phyloP scores from a whole-genome alignment of 78 protist species.

The Pirum gemmata region DNA sequence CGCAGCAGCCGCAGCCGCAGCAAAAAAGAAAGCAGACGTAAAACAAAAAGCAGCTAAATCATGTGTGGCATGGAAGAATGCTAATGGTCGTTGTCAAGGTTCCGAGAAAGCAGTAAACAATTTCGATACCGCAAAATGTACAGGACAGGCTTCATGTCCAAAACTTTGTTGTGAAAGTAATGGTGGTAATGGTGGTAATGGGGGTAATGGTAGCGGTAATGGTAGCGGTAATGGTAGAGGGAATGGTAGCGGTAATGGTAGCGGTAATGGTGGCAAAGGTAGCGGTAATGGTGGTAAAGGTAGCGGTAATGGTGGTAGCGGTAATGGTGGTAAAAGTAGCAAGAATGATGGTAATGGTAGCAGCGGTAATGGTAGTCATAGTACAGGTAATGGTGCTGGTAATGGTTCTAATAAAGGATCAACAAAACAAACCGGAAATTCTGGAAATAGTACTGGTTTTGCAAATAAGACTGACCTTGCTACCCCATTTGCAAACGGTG shows the following conservation, averaged over 20 bases:
- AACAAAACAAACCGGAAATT: no score
- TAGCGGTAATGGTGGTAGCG: neutral
- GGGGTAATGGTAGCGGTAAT: neutral
- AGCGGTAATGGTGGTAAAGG: neutral
- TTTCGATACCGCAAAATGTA: neutral
- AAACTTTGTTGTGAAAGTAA: neutral
- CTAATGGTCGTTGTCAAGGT: neutral
- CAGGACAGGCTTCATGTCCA: neutral
- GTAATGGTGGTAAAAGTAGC: neutral
- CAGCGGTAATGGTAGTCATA: neutral
- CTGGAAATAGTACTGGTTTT: no score
- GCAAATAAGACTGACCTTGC: no score
- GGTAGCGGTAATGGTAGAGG: neutral
- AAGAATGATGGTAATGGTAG: neutral
- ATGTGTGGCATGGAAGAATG: neutral
- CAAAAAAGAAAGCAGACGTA: neutral
- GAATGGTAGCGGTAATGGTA: neutral
- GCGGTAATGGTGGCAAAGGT: neutral
- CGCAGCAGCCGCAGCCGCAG: neutral
- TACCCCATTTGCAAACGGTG: no score
- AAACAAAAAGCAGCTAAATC: neutral
- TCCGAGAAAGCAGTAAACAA: neutral
- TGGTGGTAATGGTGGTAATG: neutral
- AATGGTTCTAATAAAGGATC: no score
- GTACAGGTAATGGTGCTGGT: neutral